Conservation (phyloP, 495 filamentous ascomycete species). For the Chaetomium fimeti region DNA sequence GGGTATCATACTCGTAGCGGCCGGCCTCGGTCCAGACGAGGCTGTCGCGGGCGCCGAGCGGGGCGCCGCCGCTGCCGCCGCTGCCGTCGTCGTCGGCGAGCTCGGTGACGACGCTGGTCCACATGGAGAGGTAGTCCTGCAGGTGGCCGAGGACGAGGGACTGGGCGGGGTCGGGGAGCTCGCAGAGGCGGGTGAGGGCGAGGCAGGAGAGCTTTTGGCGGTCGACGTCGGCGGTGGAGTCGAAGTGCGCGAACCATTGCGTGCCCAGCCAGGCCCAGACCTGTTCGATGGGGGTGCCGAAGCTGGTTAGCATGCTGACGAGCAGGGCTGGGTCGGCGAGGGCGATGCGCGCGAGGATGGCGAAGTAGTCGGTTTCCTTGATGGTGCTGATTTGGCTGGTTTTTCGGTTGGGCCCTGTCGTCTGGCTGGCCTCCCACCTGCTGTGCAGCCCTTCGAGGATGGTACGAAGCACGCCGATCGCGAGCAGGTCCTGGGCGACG, state of each 20-base stretch:
- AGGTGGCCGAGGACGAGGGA: slow-evolving; percentile 46
- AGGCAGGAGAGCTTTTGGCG: slow-evolving; percentile 80
- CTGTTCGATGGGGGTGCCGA: slow-evolving; percentile 46
- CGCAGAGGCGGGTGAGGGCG: slow-evolving; percentile 75
- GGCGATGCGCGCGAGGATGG: slow-evolving; percentile 75
- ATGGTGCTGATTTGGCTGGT: slow-evolving; percentile 61
- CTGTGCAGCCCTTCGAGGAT: slow-evolving; percentile 70
- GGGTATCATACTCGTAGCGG: slow-evolving; percentile 65
- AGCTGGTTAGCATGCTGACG: slow-evolving; percentile 52
- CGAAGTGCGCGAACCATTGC: slow-evolving; percentile 88
- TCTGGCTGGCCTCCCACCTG: slow-evolving; percentile 69
- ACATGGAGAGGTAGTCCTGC: slow-evolving; percentile 56
- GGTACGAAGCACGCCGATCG: slow-evolving; percentile 62
- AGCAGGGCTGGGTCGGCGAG: slow-evolving; percentile 67
- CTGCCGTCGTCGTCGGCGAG: slow-evolving; percentile 34
- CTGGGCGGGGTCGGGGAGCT: slow-evolving; percentile 56
- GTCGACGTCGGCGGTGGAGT: slow-evolving; percentile 70
- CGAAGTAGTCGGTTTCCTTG: slow-evolving; percentile 78
- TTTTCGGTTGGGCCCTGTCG: slow-evolving; percentile 69
- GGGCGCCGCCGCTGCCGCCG: too few relatives aligned
- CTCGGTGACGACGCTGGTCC: slow-evolving; percentile 49
- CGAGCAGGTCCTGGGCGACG: slow-evolving; percentile 65
- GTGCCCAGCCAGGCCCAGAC: slow-evolving; percentile 69
- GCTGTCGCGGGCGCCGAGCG: slow-evolving; percentile 33
- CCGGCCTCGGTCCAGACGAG: slow-evolving; percentile 70